phyloP scores from a whole-genome alignment of 805 yeast genomes.

The Wickerhamomyces xylosicus region DNA sequence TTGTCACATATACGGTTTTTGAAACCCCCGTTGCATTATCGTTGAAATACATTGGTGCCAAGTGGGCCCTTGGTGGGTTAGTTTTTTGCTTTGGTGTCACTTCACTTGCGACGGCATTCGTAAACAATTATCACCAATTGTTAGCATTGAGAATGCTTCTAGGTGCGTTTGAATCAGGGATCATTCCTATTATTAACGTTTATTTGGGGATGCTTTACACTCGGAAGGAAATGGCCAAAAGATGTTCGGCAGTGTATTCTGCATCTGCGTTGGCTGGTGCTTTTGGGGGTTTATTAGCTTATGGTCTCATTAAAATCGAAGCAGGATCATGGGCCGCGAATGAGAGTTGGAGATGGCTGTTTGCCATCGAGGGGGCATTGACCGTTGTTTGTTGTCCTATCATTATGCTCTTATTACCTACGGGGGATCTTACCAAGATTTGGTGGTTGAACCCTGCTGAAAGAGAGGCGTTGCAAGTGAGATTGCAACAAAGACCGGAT shows the following conservation, averaged over 20 bases:
- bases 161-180: conserved; percentile 43
- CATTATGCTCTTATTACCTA: conserved; percentile 26
- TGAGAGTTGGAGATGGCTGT: conserved; percentile 43
- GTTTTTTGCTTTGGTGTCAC: conserved; percentile 28
- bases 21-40: conserved; percentile 28
- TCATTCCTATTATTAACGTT: conserved; percentile 38
- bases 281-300: conserved; percentile 44
- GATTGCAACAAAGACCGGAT: conserved; percentile 26
- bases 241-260: conserved; percentile 23
- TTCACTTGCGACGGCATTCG: conserved; percentile 33
- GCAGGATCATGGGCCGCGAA: conserved; percentile 27
- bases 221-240: conserved; percentile 35
- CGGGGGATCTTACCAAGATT: conserved; percentile 25
- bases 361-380: conserved; percentile 38
- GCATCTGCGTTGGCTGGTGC: conserved; percentile 30
- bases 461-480: conserved; percentile 22
- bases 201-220: conserved; percentile 37
- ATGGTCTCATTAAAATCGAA: conserved; percentile 31
- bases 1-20: conserved; percentile 32
- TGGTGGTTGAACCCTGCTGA: conserved; percentile 33
- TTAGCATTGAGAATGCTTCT: conserved; percentile 37
- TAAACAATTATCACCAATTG: conserved; percentile 29
- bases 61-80: conserved; percentile 22
- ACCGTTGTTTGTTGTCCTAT: conserved; percentile 28
- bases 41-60: conserved; percentile 27